Evolutionary conservation across 441 rosid genomes (phyloP).

Genomic region (Raphanus hybrid): DNA sequence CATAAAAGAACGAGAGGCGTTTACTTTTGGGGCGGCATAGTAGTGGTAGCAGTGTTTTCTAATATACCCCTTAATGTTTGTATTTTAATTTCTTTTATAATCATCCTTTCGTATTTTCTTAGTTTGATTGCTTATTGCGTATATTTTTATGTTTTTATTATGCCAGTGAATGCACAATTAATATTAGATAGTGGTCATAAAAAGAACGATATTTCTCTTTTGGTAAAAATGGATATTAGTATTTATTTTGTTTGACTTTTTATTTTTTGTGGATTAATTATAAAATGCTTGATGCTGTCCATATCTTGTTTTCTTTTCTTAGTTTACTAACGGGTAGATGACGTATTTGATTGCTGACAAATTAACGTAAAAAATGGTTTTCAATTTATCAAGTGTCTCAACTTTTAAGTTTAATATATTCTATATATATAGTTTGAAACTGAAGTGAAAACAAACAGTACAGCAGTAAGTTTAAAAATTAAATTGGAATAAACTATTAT

Average conservation of each 20-base stretch:
- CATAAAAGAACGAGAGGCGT: constrained; percentile 37
- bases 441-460: neutral
- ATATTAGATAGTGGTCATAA: constrained; percentile 38
- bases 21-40: constrained; percentile 59
- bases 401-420: too few relatives aligned
- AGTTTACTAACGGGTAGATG: constrained; percentile 28
- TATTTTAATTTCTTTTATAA: neutral
- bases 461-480: neutral
- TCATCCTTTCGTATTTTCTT: neutral
- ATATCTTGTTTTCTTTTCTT: neutral
- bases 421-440: too few relatives aligned
- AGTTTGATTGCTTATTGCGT: constrained; percentile 9
- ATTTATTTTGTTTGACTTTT: constrained; percentile 43
- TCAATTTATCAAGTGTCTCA: neutral
- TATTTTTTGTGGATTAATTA: constrained; percentile 1
- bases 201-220: constrained; percentile 16
- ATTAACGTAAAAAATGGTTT: constrained; percentile 6
- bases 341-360: constrained; percentile 36
- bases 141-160: neutral
- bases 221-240: neutral
- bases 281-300: constrained; percentile 26
- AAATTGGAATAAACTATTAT: neutral
- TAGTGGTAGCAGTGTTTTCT: constrained; percentile 46
- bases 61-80: neutral
- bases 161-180: constrained; percentile 38